Percentiles rank a stretch among this genome's conserved stretches.
These are phyloP conservation scores for Plasmodium relictum DNA, from an alignment of 169 alveolate species.

Conservation along the genomic window DNA sequence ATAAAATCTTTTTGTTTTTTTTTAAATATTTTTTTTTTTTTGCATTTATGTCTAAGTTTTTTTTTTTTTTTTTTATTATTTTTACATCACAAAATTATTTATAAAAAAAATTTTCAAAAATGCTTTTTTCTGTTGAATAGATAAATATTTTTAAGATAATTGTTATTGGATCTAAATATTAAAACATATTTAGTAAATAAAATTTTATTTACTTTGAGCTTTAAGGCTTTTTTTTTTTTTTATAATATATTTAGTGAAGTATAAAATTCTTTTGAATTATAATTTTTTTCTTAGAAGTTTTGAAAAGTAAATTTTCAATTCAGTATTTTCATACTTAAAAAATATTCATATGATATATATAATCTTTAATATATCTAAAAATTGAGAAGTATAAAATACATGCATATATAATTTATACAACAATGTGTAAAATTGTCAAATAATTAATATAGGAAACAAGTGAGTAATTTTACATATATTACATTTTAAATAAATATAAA, in stretches of 20 bases:
- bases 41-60: constrained; percentile 6
- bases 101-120: constrained; percentile 28
- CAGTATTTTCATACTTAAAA: too few species aligned
- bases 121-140: constrained; percentile 1
- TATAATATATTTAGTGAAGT: too few species aligned
- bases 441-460: too few species aligned
- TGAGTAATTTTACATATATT: neutral
- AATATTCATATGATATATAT: too few species aligned
- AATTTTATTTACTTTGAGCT: neutral
- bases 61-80: constrained; percentile 23
- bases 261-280: too few species aligned
- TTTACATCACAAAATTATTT: constrained; percentile 46
- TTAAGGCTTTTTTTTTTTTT: too few species aligned
- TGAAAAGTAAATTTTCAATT: too few species aligned
- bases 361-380: too few species aligned
- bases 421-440: too few species aligned
- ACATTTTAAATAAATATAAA: neutral
- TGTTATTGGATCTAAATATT: neutral
- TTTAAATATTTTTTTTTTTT: constrained; percentile 26
- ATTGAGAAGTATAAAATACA: too few species aligned
- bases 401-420: too few species aligned
- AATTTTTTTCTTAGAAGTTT: too few species aligned
- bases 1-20: constrained; percentile 1
- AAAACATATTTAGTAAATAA: neutral
- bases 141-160: neutral